phyloP scores from a whole-genome alignment of 192 early-diverging fungal genomes.

The Mortierella hygrophila region DNA sequence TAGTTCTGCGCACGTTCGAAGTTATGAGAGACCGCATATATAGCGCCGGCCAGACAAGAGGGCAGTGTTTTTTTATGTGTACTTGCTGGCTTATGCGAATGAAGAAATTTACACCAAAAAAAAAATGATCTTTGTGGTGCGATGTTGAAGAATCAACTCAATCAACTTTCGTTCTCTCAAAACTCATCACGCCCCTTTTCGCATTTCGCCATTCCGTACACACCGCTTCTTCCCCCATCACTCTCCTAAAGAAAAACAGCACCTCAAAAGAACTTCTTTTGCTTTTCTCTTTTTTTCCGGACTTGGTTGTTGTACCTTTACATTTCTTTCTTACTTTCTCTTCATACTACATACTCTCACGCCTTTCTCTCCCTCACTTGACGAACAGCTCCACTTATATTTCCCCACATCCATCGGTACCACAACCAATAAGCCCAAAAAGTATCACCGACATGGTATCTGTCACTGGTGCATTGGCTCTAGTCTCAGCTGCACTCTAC shows the following conservation, averaged over 20 bases:
- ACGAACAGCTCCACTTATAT: too few species aligned
- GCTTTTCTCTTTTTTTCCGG: not conserved
- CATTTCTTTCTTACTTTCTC: not conserved
- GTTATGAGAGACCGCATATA: not conserved
- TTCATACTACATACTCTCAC: not conserved
- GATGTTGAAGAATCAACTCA: not conserved
- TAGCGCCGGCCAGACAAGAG: not conserved
- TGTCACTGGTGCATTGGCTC: conserved; percentile 6
- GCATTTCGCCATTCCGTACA: not conserved
- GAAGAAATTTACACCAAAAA: not conserved
- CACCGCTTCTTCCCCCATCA: not conserved
- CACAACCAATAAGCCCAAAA: not conserved
- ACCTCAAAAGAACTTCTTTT: not conserved
- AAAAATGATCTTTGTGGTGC: too few species aligned
- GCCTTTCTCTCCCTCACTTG: not conserved
- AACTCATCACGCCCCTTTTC: not conserved
- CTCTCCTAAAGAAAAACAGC: not conserved
- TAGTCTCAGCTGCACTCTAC: conserved; percentile 27
- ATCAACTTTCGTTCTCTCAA: too few species aligned
- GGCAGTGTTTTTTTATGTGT: not conserved
- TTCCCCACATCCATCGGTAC: not conserved
- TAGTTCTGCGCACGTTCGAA: not conserved
- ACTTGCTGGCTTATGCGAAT: too few species aligned
- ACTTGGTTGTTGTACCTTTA: not conserved
- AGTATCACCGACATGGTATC: conserved; percentile 19